phyloP scores from a whole-genome alignment of 139 green algal genomes.

The Tetradesmus lagerheimii region DNA sequence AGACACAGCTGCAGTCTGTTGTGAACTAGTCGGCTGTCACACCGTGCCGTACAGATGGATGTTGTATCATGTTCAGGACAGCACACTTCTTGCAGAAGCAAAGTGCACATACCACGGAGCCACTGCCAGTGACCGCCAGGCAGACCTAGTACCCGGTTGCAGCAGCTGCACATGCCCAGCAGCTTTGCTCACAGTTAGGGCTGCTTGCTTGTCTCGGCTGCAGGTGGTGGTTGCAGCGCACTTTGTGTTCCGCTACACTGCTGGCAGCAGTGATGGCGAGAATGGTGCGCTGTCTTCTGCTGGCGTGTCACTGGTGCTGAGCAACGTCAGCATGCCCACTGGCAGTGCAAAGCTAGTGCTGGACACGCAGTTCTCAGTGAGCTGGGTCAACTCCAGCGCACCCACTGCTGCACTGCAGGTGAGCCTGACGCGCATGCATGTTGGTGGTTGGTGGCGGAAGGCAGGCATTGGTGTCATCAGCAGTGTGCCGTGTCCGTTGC shows the following conservation, averaged over 20 bases:
- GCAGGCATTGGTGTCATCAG: neutral
- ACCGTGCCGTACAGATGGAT: too few relatives aligned
- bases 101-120: too few relatives aligned
- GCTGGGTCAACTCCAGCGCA: slow-evolving; percentile 24
- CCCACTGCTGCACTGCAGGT: slow-evolving; percentile 12
- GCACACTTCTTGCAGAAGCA: too few relatives aligned
- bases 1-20: neutral
- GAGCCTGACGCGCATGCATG: neutral
- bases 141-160: too few relatives aligned
- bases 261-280: slow-evolving; percentile 2
- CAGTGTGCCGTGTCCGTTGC: too few relatives aligned
- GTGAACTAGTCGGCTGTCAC: too few relatives aligned
- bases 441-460: neutral
- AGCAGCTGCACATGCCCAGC: too few relatives aligned
- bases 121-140: too few relatives aligned
- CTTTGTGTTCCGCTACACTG: slow-evolving; percentile 21
- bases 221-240: slow-evolving; percentile 24
- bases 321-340: neutral
- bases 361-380: neutral
- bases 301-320: slow-evolving; percentile 20
- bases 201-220: neutral
- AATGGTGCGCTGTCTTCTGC: neutral
- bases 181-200: too few relatives aligned
- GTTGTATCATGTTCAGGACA: too few relatives aligned
- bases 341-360: neutral